These are phyloP conservation scores for Starmerella powellii DNA, from an alignment of 805 yeast genomes.

Conservation along the genomic window DNA sequence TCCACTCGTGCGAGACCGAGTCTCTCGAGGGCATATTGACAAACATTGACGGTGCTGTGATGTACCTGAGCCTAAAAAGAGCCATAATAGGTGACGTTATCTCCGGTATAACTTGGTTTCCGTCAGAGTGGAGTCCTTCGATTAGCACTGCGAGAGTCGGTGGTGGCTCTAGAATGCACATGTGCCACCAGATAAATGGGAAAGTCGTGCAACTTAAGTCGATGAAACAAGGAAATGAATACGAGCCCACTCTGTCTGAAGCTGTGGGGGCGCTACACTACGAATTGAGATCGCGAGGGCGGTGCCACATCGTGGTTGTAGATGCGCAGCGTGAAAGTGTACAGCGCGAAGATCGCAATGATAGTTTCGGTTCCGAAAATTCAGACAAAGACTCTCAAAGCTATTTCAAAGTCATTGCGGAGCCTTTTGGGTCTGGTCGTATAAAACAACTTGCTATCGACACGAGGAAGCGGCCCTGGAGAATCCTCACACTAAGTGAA, in stretches of 20 bases:
- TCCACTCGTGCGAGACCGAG: background rate
- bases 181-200: background rate
- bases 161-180: background rate
- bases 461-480: slow-evolving; percentile 9
- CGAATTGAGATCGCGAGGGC: no score
- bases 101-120: background rate
- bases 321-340: no score
- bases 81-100: background rate
- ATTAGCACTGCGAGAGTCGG: background rate
- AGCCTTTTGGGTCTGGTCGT: background rate
- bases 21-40: background rate
- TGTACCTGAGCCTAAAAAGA: background rate
- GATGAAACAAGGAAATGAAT: background rate
- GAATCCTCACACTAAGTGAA: background rate
- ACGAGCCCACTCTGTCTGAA: background rate
- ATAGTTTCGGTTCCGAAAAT: background rate
- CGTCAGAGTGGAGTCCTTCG: background rate
- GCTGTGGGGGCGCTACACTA: background rate
- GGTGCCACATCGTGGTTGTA: no score
- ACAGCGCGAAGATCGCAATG: background rate
- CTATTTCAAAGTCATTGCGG: background rate
- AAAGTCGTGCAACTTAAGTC: background rate
- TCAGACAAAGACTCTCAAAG: background rate
- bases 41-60: background rate
- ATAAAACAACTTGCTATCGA: slow-evolving; percentile 7